phyloP scores from a whole-genome alignment of 805 yeast species.

The Metschnikowia borealis region DNA sequence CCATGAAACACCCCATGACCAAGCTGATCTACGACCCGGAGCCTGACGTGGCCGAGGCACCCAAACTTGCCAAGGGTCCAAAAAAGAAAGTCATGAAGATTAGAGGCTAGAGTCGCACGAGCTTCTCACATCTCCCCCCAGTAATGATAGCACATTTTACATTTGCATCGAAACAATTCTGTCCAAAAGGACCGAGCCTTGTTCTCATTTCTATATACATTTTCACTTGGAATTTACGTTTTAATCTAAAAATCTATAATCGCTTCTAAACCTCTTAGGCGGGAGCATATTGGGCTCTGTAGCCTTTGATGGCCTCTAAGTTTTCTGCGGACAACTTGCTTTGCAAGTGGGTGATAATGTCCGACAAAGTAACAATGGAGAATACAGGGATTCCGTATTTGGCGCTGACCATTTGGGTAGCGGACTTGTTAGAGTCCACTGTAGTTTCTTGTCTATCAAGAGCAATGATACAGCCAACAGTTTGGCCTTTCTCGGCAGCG shows the following conservation, averaged over 20 bases:
- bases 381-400: conserved; percentile 78
- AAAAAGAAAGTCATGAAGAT: conserved; percentile 61
- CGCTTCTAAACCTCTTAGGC: background rate
- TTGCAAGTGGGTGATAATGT: conserved; percentile 63
- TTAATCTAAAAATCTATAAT: background rate
- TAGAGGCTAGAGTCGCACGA: conserved; percentile 38
- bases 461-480: conserved; percentile 84
- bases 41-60: conserved; percentile 31
- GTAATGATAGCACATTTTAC: background rate
- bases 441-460: conserved; percentile 94
- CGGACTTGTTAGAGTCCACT: conserved; percentile 60
- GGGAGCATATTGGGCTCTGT: conserved; percentile 51
- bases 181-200: background rate
- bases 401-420: conserved; percentile 75
- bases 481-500: conserved; percentile 59
- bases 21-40: conserved; percentile 59
- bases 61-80: conserved; percentile 41
- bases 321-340: conserved; percentile 56
- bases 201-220: background rate
- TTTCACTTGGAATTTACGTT: background rate
- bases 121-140: background rate
- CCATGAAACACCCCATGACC: conserved; percentile 81
- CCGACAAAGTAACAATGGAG: conserved; percentile 71
- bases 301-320: conserved; percentile 53
- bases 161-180: background rate